phyloP scores from a whole-genome alignment of 2,329 filamentous ascomycete species.

The Cercospora janseana region DNA sequence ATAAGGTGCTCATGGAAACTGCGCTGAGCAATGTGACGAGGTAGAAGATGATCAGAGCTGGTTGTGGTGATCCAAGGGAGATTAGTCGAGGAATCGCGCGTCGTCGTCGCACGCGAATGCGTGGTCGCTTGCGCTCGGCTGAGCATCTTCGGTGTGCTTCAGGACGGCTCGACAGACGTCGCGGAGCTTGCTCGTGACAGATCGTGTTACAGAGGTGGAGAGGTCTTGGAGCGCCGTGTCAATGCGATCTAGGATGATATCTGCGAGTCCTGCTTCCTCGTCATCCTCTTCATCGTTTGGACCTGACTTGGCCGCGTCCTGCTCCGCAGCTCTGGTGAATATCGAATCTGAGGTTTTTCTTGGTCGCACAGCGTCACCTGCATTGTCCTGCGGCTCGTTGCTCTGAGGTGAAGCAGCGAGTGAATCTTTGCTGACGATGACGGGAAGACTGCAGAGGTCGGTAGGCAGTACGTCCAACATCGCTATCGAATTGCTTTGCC shows the following conservation, averaged over 20 bases:
- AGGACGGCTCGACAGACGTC: constrained; percentile 33
- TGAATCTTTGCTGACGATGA: constrained; percentile 26
- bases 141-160: constrained; percentile 28
- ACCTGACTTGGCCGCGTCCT: not conserved
- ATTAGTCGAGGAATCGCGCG: constrained; percentile 34
- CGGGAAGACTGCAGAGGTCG: constrained; percentile 23
- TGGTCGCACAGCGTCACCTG: too few species aligned
- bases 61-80: not conserved
- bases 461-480: constrained; percentile 7
- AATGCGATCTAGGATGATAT: constrained; percentile 25
- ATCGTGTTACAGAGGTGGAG: constrained; percentile 16
- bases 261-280: constrained; percentile 10
- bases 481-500: not conserved
- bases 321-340: not conserved
- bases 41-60: not conserved
- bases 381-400: not conserved
- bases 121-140: constrained; percentile 13
- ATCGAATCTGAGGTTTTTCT: too few species aligned
- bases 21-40: constrained; percentile 43
- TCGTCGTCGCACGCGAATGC: constrained; percentile 32
- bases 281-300: constrained; percentile 5
- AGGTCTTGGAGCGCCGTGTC: constrained; percentile 21
- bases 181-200: constrained; percentile 31
- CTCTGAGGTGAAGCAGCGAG: not conserved
- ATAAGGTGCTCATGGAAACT: constrained; percentile 57